Evolutionary conservation across 2,329 filamentous ascomycete genomes (phyloP).

Genomic region (Aspergillus candidus): DNA sequence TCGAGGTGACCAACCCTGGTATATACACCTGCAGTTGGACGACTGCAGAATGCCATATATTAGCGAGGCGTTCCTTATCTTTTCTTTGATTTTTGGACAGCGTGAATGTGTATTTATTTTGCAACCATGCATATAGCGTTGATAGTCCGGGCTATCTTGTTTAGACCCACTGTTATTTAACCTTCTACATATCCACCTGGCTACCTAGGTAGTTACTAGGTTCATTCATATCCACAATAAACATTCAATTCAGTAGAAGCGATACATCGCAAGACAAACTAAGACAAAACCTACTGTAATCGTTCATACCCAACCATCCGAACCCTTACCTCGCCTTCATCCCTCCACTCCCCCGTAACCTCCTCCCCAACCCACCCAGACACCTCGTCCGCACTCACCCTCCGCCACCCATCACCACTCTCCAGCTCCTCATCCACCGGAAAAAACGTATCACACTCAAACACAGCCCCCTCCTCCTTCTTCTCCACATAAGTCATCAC

Average conservation of each 20-base stretch:
- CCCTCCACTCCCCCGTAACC: conserved; percentile 39
- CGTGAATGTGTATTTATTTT: not conserved
- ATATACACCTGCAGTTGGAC: not conserved
- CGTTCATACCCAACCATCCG: conserved; percentile 44
- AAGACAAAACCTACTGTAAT: conserved; percentile 4
- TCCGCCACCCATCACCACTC: conserved; percentile 26
- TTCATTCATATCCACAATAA: not conserved
- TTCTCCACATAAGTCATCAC: conserved; percentile 38
- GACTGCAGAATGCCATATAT: conserved; percentile 4
- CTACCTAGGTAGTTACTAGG: too few species aligned
- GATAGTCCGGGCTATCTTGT: not conserved
- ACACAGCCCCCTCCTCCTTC: conserved; percentile 21
- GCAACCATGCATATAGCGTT: not conserved
- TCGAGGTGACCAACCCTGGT: not conserved
- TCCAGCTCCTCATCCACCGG: conserved; percentile 34
- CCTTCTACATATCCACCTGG: too few species aligned
- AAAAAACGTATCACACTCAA: conserved; percentile 47
- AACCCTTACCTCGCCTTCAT: conserved; percentile 45
- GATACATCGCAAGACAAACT: not conserved
- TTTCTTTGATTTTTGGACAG: not conserved
- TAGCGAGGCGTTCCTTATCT: conserved; percentile 1
- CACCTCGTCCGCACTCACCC: conserved; percentile 29
- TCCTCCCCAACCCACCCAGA: conserved; percentile 39
- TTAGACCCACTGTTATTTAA: too few species aligned
- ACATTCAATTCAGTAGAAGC: not conserved